Evolutionary conservation across 2,329 filamentous ascomycete genomes (phyloP).

Genomic region (Talaromyces amestolkiae): DNA sequence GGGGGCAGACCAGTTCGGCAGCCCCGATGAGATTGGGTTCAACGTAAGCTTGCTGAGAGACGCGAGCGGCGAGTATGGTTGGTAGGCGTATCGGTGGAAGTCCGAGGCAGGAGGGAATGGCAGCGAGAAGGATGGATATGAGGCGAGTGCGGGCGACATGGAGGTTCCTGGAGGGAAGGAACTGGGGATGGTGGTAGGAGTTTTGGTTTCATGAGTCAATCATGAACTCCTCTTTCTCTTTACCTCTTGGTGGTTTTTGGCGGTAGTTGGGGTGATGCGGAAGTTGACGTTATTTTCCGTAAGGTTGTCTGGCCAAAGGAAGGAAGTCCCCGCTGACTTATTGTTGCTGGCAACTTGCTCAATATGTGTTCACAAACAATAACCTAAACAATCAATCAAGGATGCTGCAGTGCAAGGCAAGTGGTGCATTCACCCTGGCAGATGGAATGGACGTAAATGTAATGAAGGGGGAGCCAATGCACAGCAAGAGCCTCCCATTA

Average conservation of each 20-base stretch:
- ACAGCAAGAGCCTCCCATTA: slow-evolving; percentile 17
- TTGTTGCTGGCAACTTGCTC: neutral
- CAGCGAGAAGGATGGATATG: slow-evolving; percentile 27
- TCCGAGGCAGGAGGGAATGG: slow-evolving; percentile 30
- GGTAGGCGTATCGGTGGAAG: slow-evolving; percentile 21
- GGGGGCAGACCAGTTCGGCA: slow-evolving; percentile 35
- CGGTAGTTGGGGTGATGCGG: neutral
- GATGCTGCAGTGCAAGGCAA: slow-evolving; percentile 21
- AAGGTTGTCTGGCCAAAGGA: slow-evolving; percentile 9
- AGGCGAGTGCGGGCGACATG: slow-evolving; percentile 13
- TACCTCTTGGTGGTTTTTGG: neutral
- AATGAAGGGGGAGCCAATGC: slow-evolving; percentile 28
- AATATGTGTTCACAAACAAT: slow-evolving; percentile 11
- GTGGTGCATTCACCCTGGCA: slow-evolving; percentile 26
- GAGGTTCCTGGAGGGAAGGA: slow-evolving; percentile 20
- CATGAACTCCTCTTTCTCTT: neutral
- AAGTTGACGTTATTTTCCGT: neutral
- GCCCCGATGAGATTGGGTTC: slow-evolving; percentile 20
- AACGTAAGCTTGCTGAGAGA: slow-evolving; percentile 19
- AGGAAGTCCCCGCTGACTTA: slow-evolving; percentile 18
- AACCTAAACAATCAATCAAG: slow-evolving; percentile 1
- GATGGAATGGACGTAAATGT: slow-evolving; percentile 34
- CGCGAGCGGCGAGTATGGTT: slow-evolving; percentile 16
- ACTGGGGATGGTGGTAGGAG: slow-evolving; percentile 19
- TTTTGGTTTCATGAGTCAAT: slow-evolving; percentile 16